Conservation (phyloP, 805 yeast genomes). For the Saturnispora ahearnii region DNA sequence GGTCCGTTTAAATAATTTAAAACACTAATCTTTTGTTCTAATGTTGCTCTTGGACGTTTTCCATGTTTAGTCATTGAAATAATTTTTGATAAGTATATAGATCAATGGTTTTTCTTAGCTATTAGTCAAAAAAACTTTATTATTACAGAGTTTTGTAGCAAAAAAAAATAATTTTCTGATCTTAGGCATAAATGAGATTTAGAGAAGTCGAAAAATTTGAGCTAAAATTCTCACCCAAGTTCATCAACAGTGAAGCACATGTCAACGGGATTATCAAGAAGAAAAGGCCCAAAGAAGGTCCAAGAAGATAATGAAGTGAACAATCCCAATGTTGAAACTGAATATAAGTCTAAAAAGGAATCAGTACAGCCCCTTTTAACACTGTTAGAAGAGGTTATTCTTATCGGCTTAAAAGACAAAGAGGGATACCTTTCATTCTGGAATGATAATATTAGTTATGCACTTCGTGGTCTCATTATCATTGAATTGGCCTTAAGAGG, state of each 20-base stretch:
- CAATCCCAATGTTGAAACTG: constrained; percentile 13
- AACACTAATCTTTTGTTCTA: constrained; percentile 26
- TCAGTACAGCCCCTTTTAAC: constrained; percentile 63
- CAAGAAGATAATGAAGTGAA: constrained; percentile 30
- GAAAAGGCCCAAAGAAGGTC: constrained; percentile 45
- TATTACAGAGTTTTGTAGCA: background rate
- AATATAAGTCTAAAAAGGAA: constrained; percentile 21
- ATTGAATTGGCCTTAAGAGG: constrained; percentile 89
- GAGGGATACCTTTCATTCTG: constrained; percentile 96
- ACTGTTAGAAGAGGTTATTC: constrained; percentile 90
- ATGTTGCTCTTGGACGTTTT: constrained; percentile 10
- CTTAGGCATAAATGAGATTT: background rate
- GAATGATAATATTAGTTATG: constrained; percentile 96
- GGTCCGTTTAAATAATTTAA: constrained; percentile 27
- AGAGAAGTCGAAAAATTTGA: background rate
- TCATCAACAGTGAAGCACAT: background rate
- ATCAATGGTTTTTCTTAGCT: too few relatives aligned
- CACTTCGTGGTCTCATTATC: constrained; percentile 87
- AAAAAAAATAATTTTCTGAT: background rate
- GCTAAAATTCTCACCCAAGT: background rate
- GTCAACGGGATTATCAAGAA: constrained; percentile 60
- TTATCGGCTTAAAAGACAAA: constrained; percentile 88
- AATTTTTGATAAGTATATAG: too few relatives aligned
- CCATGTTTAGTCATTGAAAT: background rate
- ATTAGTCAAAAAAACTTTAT: too few relatives aligned